Conservation (phyloP, 257 asterid genomes). For the Paulownia fortunei region DNA sequence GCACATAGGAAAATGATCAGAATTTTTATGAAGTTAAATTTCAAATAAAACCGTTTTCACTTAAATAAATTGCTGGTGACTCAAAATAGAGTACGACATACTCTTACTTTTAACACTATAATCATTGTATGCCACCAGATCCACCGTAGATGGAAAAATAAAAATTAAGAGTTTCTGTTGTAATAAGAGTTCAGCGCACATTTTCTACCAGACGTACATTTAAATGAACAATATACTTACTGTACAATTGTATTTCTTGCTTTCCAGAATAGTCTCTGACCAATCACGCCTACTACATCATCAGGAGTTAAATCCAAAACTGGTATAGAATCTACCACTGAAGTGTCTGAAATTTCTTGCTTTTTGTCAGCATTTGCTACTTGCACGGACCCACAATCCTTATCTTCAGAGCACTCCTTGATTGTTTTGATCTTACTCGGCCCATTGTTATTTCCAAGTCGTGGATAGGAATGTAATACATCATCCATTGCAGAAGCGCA, state of each 20-base stretch:
- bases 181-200: too few relatives aligned
- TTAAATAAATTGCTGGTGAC: too few relatives aligned
- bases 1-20: too few relatives aligned
- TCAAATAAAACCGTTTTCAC: too few relatives aligned
- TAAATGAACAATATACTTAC: conserved; percentile 42
- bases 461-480: conserved; percentile 29
- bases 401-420: conserved; percentile 22
- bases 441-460: conserved; percentile 28
- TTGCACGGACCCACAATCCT: conserved; percentile 27
- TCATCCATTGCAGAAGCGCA: conserved; percentile 40
- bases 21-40: too few relatives aligned
- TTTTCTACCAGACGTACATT: neutral
- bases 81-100: too few relatives aligned
- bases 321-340: conserved; percentile 31
- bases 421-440: conserved; percentile 16
- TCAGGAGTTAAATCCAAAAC: conserved; percentile 43
- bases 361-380: conserved; percentile 34
- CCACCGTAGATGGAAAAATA: too few relatives aligned
- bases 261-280: conserved; percentile 55
- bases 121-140: too few relatives aligned
- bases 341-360: conserved; percentile 37
- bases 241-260: conserved; percentile 56
- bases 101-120: too few relatives aligned
- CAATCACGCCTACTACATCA: conserved; percentile 54
- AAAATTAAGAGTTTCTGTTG: too few relatives aligned